Evolutionary conservation across 1,284 basidiomycete species (phyloP), one percentile per base, ranked within the genome.

Genomic region (Ustilago esculenta): DNA sequence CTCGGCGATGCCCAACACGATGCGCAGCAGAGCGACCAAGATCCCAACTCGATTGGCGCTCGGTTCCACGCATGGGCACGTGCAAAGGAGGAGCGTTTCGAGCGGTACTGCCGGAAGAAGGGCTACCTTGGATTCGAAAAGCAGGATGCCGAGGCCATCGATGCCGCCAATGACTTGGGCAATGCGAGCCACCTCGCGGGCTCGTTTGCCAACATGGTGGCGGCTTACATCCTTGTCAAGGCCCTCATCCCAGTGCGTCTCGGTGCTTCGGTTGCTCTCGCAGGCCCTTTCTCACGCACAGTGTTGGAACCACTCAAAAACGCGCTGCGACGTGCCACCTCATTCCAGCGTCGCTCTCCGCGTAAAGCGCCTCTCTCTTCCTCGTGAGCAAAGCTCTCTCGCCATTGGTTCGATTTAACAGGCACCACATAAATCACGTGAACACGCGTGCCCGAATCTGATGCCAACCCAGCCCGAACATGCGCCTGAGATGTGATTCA

Each of bases 171-270:
- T 41, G 72, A 71, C 30, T 63, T 72, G 23, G 70, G 66, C 65
- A 60, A 25, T 41, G 64, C 73, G 11, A 75, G 82, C 12, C 88
- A 89, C 10, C 90, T 91, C 74, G 70, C 59, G 18, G 77, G 72
- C 18, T 63, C 71, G 30, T 77, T 81, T 30, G 75, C 79, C 20
- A 76, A 79, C 33, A 66, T 76, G 21, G 87, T 93, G 0, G 85
- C 92, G 18, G 92, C 93, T 0, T 97, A 95, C 80, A 88, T 88
- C 1, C 84, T 88, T 6, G 90, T 90, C 58, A 97, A 94, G 92
- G 90, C 90, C 0, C 82, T 93, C 12, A 77, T 92, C 4, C 91
- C 92, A 2, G 78, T 90, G 17, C 87, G 92, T 8, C 87, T 94
- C 63, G 90, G 87, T 0, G 77, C 88, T 1, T 92, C 90, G 1